Evolutionary conservation across 2,329 filamentous ascomycete genomes (phyloP), one percentile per base, ranked within the genome.

Genomic region (Graphiopsis chlorocephala): DNA sequence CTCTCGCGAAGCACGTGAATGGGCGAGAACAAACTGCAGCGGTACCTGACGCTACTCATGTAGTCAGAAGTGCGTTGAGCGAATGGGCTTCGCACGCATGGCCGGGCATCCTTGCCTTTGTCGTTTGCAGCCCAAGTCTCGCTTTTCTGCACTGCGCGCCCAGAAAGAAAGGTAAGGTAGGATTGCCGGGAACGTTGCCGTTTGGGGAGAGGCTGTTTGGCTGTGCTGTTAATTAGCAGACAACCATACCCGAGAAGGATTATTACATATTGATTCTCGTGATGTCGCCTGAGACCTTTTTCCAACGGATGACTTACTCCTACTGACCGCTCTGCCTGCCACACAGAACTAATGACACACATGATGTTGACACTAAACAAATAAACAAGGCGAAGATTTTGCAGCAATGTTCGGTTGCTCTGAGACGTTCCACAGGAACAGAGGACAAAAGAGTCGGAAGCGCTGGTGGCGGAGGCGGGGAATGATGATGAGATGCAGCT

Each of bases 131-230:
- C 60, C 60, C 60, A 62, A 62, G 59, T 52, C 23, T 31, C 26
- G 38, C 47, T 31, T 48, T 61, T 31, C 35, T 42, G 17, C 35
- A 15, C 3, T 42, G 17, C 17, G 15, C 42, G 56, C 35, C 56
- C 25, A 52, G 38, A 45, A 45, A 28, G 33, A 31, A 62, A 48
- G 60, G 55, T 62, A 45, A 45, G 20, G 33, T 25, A 62, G 60
- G 60, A 62, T 62, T 62, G 60, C 60, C 48, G 60, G 60, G 60
- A 62, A 28, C 25, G 38, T 29, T 62, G 33, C 60, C 60, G 60
- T 42, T 35, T 52, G 26, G 42, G 29, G 57, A 11, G 35, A 45
- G 38, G 38, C n/a, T 8, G 4, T 20, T 45, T 12, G n/a, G 38
- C 38, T 45, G 38, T 45, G 38, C 38, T 45, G 38, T 45, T 45